These are phyloP conservation scores for Populus deltoides DNA, from an alignment of 345 rosid species.

Conservation along the genomic window DNA sequence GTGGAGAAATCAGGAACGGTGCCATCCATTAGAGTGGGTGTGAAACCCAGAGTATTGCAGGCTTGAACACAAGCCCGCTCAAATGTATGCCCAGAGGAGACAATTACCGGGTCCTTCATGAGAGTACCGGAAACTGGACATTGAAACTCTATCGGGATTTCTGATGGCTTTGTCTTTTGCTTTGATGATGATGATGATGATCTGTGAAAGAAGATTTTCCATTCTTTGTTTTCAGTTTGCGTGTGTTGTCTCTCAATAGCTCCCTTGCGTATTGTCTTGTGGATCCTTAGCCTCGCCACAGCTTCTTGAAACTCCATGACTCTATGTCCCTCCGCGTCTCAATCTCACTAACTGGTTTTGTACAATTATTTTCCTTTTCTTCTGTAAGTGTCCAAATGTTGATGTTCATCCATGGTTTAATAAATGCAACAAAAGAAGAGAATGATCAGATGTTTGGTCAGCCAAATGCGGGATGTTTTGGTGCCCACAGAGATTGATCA, in stretches of 20 bases:
- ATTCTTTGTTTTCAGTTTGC: slow-evolving; percentile 28
- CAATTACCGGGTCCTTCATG: slow-evolving; percentile 86
- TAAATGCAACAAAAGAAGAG: too few species aligned
- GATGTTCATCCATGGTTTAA: too few species aligned
- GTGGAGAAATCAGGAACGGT: slow-evolving; percentile 60
- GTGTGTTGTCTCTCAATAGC: not conserved
- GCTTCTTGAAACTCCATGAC: slow-evolving; percentile 31
- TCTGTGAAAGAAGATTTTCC: slow-evolving; percentile 48
- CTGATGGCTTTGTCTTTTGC: not conserved
- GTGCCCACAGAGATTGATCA: too few species aligned
- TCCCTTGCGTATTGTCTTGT: not conserved
- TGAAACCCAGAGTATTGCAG: slow-evolving; percentile 52
- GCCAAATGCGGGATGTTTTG: too few species aligned
- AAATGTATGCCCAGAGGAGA: slow-evolving; percentile 87
- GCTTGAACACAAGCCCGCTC: slow-evolving; percentile 65
- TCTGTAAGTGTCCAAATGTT: too few species aligned
- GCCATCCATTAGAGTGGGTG: slow-evolving; percentile 36
- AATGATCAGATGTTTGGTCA: too few species aligned
- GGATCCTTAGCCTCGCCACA: slow-evolving; percentile 7
- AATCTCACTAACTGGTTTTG: too few species aligned
- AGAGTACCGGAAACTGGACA: slow-evolving; percentile 70
- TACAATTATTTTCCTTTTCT: too few species aligned
- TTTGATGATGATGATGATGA: slow-evolving; percentile 30
- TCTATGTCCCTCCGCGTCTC: not conserved
- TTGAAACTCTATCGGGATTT: slow-evolving; percentile 52